Base-by-base conservation (phyloP, 2,329 filamentous ascomycete species). In the Sporothrix pallida region DNA sequence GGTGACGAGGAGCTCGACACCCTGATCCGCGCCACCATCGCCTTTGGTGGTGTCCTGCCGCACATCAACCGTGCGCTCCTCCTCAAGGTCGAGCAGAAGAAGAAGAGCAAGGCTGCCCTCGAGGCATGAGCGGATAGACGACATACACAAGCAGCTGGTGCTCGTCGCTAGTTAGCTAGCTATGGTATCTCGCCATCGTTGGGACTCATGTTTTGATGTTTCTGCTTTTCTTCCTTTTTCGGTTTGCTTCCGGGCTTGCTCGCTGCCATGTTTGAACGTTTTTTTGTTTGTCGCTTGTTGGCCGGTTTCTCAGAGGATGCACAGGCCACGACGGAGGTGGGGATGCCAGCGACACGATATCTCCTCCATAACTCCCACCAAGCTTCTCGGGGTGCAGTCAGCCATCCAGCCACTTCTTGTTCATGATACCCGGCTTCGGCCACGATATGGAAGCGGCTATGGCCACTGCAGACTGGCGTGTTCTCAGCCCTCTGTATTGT, bases 1-100 rank as follows among this genome's bases (percentile, higher is more conserved):
- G 96, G 96, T 81, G 96, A 99, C 83, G 96, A 99, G 86, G 96
- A 99, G 85, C 88, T 99, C 79, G 96, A 99, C 83, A 98, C 95
- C 31, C 88, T 99, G 74, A 98, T 99, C 82, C 93, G 95, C 80
- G 96, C 96, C 74, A 99, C 96, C 76, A 99, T 99, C 80, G 96
- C 96, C 75, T 98, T 97, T 79, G 96, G 96, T 87, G 96, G 96
- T 92, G 96, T 99, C 42, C 87, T 99, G 81, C 96, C 96, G 77
- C 95, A 98, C 85, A 99, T 99, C 90, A 98, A 99, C 88, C 93
- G 96, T 79, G 96, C 96, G 15, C 87, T 99, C 78, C 87, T 99
- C 79, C 81, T 82, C 76, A 82, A 83, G 80, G 81, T 82, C 17
- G 81, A 83, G 74, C 81, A 83, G 78, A 83, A 82, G 80, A 82